These are phyloP conservation scores for Chaetomium sp. DNA, from an alignment of 2,329 filamentous ascomycete genomes.

Conservation along the genomic window DNA sequence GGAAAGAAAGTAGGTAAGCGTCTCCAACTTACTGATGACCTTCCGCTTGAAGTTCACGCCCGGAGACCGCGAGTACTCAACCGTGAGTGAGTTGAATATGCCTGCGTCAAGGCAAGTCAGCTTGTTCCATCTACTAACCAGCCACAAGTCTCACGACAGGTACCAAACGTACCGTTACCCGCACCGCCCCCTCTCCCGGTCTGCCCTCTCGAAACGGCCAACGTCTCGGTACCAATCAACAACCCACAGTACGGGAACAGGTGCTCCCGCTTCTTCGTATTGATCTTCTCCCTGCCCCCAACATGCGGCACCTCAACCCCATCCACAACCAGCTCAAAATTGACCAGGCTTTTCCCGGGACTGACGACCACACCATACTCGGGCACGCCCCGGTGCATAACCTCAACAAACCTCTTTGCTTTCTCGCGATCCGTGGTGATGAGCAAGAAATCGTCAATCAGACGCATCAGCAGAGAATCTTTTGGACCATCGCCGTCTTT, in stretches of 20 bases:
- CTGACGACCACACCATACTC: slow-evolving; percentile 78
- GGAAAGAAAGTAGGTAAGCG: not conserved
- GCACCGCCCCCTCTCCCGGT: slow-evolving; percentile 45
- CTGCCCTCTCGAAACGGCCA: slow-evolving; percentile 66
- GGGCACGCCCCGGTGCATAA: slow-evolving; percentile 73
- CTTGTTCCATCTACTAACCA: no score
- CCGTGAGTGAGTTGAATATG: slow-evolving; percentile 66
- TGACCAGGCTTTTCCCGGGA: slow-evolving; percentile 71
- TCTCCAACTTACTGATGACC: slow-evolving; percentile 53
- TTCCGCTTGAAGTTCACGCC: slow-evolving; percentile 78
- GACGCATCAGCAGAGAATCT: slow-evolving; percentile 57
- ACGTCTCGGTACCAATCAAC: slow-evolving; percentile 63
- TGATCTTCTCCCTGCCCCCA: slow-evolving; percentile 20
- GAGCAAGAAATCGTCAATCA: slow-evolving; percentile 90
- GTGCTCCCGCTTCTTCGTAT: no score
- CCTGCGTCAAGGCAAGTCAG: slow-evolving; percentile 27
- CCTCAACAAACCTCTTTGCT: slow-evolving; percentile 64
- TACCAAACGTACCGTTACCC: not conserved
- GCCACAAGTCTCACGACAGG: not conserved
- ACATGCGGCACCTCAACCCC: slow-evolving; percentile 46
- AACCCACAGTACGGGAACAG: slow-evolving; percentile 87
- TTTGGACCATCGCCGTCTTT: slow-evolving; percentile 13
- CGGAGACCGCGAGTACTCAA: slow-evolving; percentile 65
- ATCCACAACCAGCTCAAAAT: slow-evolving; percentile 63
- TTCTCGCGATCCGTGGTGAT: slow-evolving; percentile 65